These are phyloP conservation scores for Spatholobus suberectus DNA, from an alignment of 306 rosid genomes.

Conservation along the genomic window DNA sequence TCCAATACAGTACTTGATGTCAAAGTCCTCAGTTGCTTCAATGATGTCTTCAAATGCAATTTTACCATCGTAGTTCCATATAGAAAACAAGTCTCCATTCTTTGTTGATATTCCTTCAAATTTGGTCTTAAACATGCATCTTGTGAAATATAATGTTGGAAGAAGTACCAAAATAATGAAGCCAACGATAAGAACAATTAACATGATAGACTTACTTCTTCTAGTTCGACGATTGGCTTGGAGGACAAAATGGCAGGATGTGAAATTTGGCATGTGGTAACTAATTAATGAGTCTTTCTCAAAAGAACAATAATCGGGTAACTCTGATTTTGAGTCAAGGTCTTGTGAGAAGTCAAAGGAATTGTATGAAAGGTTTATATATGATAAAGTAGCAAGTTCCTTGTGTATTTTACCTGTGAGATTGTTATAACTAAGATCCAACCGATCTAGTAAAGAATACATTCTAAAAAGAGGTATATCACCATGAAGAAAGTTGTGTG, in stretches of 20 bases:
- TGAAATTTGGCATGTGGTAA: not conserved
- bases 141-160: not conserved
- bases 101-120: not conserved
- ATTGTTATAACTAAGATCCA: conserved; percentile 20
- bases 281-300: not conserved
- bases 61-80: conserved; percentile 21
- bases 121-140: not conserved
- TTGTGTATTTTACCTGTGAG: conserved; percentile 1
- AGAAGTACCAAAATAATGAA: not conserved
- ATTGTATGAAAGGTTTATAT: conserved; percentile 4
- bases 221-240: too few species aligned
- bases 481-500: not conserved
- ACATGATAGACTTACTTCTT: not conserved
- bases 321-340: too few species aligned
- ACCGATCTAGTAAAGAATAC: not conserved
- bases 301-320: not conserved
- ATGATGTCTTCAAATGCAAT: conserved; percentile 31
- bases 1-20: conserved; percentile 7
- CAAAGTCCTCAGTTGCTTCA: conserved; percentile 23
- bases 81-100: not conserved
- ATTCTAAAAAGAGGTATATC: not conserved
- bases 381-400: not conserved
- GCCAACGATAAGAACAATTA: not conserved
- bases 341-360: too few species aligned
- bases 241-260: not conserved